Base-by-base conservation (phyloP, 768 basidiomycete species). In the Melanogaster broomeanus region DNA sequence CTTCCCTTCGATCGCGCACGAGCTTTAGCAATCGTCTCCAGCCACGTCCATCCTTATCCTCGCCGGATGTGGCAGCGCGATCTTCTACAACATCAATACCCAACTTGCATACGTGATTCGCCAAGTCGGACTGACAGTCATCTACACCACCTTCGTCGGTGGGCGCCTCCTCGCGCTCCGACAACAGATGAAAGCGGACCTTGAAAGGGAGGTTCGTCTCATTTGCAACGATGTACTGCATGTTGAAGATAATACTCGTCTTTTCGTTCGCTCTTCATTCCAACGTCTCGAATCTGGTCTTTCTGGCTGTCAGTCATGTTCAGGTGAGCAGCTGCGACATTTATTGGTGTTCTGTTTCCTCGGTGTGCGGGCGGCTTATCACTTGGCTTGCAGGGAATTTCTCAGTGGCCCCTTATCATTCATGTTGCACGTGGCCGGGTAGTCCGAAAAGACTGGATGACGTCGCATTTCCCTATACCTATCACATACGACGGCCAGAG, bases 321-420 rank as follows among this genome's bases (percentile, higher is more conserved):
- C 68, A 70, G 69, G 71, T 67, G 41, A 42, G 38, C 30, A 18
- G n/a, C n/a, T n/a, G n/a, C n/a, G n/a, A n/a, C n/a, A n/a, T n/a
- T n/a, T n/a, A n/a, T n/a, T n/a, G n/a, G 15, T 10, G 10, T 10
- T 28, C n/a, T n/a, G n/a, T 15, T 44, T n/a, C n/a, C 13, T 5
- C 3, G 12, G 24, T 15, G n/a, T n/a, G 11, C 1, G 7, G 8
- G 5, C 10, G 18, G 24, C 27, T n/a, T 33, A 12, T 34, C 10
- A 28, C n/a, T 11, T 18, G 15, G 2, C 16, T 33, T 30, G 13
- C 11, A 74, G 73, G 62, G 60, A 21, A 69, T 75, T 47, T 64
- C 66, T 0, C 66, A 72, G 21, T 25, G 68, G 16, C 51, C 69
- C 42, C 73, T 75, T 55, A 65, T 73, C 52, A 57, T 69, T 19